Conservation (phyloP, 768 basidiomycete genomes). For the Tulasnella sp. region DNA sequence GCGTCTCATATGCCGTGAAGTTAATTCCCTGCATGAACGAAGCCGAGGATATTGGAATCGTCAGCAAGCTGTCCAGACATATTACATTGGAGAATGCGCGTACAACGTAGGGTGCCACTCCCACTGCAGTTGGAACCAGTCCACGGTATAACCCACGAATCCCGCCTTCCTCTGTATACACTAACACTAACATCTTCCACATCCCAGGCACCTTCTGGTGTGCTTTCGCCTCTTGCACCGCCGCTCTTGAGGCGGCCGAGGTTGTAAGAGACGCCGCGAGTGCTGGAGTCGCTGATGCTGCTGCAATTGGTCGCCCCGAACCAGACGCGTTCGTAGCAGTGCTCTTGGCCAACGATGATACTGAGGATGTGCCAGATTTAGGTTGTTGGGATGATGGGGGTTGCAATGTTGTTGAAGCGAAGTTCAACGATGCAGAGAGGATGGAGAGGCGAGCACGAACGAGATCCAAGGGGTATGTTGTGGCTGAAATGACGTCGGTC, state of each 20-base stretch:
- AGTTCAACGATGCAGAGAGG: constrained; percentile 68
- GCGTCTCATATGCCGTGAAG: constrained; percentile 85
- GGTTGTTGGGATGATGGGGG: neutral
- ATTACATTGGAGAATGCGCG: constrained; percentile 14
- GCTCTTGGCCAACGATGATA: constrained; percentile 1
- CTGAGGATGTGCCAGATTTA: neutral
- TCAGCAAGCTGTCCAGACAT: neutral
- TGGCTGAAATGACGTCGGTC: constrained; percentile 36
- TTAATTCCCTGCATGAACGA: constrained; percentile 58
- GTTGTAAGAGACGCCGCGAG: constrained; percentile 21
- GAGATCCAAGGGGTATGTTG: constrained; percentile 89
- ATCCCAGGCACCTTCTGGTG: constrained; percentile 36
- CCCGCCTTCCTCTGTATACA: constrained; percentile 88
- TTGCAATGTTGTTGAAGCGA: constrained; percentile 24
- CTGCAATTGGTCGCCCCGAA: constrained; percentile 15
- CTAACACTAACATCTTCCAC: constrained; percentile 80
- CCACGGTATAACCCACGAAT: constrained; percentile 76
- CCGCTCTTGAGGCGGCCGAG: constrained; percentile 20
- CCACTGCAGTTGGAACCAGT: constrained; percentile 68
- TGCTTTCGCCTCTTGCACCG: constrained; percentile 30
- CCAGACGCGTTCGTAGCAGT: constrained; percentile 22
- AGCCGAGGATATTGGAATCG: neutral
- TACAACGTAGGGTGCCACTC: constrained; percentile 63
- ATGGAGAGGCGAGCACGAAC: constrained; percentile 88
- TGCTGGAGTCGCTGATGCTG: constrained; percentile 4